These are phyloP conservation scores for Cryphonectria nitschkei DNA, from an alignment of 2,329 filamentous ascomycete genomes.

Conservation along the genomic window DNA sequence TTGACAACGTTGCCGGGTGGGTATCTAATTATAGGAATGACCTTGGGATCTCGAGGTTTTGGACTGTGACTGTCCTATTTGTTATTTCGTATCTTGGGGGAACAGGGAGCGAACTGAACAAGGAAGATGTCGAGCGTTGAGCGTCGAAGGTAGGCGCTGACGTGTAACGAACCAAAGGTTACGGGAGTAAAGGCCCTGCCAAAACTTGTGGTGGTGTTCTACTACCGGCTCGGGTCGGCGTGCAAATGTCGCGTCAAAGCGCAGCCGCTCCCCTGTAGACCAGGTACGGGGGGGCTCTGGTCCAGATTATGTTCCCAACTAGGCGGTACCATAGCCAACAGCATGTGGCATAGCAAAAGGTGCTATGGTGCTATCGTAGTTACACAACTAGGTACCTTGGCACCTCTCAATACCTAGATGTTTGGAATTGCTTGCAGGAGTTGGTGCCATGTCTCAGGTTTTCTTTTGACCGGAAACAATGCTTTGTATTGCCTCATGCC, in stretches of 20 bases:
- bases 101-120: neutral
- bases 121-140: slow-evolving; percentile 1
- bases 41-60: neutral
- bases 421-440: neutral
- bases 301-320: slow-evolving; percentile 5
- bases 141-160: slow-evolving; percentile 24
- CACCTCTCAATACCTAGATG: neutral
- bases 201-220: neutral
- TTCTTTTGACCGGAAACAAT: neutral
- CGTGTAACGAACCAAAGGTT: slow-evolving; percentile 15
- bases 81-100: neutral
- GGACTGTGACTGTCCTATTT: neutral
- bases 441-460: neutral
- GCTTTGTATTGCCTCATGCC: neutral
- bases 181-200: neutral
- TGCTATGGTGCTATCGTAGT: neutral
- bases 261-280: slow-evolving; percentile 7
- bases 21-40: neutral
- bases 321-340: neutral
- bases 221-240: slow-evolving; percentile 7
- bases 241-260: slow-evolving; percentile 12
- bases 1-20: slow-evolving; percentile 4
- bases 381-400: neutral
- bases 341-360: neutral
- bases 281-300: neutral